phyloP scores from a whole-genome alignment of 805 yeast species.

The Scheffersomyces ergatensis region DNA sequence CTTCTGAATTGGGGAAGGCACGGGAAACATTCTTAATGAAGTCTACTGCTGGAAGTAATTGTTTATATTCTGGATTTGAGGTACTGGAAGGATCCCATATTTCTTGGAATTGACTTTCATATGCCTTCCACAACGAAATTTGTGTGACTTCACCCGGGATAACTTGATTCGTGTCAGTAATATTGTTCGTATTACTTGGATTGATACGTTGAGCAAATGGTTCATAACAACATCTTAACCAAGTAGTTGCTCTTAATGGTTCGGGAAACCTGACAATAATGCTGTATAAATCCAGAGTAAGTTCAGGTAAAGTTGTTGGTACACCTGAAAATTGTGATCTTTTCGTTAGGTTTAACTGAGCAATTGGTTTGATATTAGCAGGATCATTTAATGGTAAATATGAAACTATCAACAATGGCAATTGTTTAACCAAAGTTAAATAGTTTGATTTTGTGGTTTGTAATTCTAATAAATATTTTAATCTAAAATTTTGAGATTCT shows the following conservation, averaged over 20 bases:
- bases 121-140: constrained; percentile 92
- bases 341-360: constrained; percentile 40
- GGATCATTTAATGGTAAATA: constrained; percentile 34
- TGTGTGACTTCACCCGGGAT: constrained; percentile 82
- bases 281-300: constrained; percentile 54
- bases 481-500: constrained; percentile 32
- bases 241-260: constrained; percentile 87
- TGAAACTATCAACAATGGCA: constrained; percentile 56
- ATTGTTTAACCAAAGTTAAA: constrained; percentile 51
- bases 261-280: constrained; percentile 68
- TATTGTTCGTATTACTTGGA: background rate
- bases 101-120: constrained; percentile 80
- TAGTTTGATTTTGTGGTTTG: constrained; percentile 46
- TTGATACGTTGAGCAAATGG: constrained; percentile 38
- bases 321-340: constrained; percentile 47
- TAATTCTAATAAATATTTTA: constrained; percentile 52
- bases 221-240: constrained; percentile 91
- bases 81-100: constrained; percentile 38
- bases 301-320: constrained; percentile 64
- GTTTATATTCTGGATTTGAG: constrained; percentile 20
- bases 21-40: constrained; percentile 91
- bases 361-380: constrained; percentile 14
- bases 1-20: constrained; percentile 85
- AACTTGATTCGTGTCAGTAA: constrained; percentile 13
- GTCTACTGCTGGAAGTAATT: constrained; percentile 87